A percentile compares a stretch with the other conserved stretches of the same genome.
Conservation (phyloP, 176 grass and related monocot genomes). For the Puccinellia tenuiflora region DNA sequence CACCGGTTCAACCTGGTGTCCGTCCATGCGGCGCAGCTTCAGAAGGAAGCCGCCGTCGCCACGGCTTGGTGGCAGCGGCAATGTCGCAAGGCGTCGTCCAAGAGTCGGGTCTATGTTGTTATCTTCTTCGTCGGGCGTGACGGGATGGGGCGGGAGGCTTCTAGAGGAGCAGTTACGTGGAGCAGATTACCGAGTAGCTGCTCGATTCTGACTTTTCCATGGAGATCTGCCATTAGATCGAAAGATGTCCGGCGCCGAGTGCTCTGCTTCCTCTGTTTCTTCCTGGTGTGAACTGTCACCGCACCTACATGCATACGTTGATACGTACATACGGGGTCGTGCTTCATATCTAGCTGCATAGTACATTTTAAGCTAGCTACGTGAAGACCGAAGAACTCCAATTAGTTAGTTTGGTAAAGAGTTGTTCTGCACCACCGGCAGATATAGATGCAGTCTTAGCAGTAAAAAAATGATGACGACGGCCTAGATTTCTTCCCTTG, state of each 20-base stretch:
- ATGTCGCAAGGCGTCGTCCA: neutral
- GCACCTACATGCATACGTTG: too few relatives aligned
- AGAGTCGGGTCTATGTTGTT: neutral
- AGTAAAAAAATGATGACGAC: too few relatives aligned
- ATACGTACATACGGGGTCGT: too few relatives aligned
- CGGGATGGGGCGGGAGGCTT: conserved; percentile 25
- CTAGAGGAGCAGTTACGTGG: conserved; percentile 84
- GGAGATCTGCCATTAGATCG: conserved; percentile 55
- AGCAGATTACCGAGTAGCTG: conserved; percentile 96
- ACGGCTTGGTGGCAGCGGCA: neutral
- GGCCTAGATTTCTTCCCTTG: too few relatives aligned
- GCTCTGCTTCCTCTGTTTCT: neutral
- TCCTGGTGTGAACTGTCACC: neutral
- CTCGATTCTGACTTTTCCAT: conserved; percentile 87
- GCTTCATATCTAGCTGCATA: too few relatives aligned
- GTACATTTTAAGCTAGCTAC: too few relatives aligned
- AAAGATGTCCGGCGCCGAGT: neutral
- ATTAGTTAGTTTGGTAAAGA: too few relatives aligned
- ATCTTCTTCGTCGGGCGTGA: neutral
- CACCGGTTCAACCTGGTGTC: conserved; percentile 86
- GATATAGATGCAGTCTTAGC: too few relatives aligned
- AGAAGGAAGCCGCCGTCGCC: conserved; percentile 17
- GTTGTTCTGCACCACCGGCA: too few relatives aligned
- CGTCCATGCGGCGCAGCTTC: conserved; percentile 46
- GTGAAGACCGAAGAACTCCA: too few relatives aligned